Evolutionary conservation across 257 asterid species (phyloP).

Genomic region (Rhazya stricta): DNA sequence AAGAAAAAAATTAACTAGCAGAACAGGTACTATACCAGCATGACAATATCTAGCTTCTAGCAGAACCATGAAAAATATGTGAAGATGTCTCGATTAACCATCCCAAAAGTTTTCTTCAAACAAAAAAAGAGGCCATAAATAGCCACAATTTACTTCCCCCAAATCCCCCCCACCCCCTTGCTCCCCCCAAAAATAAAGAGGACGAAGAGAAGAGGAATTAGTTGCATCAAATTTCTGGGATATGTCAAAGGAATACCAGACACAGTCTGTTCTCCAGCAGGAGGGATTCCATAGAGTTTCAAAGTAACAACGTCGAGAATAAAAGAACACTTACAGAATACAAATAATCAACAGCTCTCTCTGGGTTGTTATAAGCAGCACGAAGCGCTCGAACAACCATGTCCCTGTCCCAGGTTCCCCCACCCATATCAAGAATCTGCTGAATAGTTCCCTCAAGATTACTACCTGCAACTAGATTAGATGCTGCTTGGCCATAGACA

Average conservation of each 20-base stretch:
- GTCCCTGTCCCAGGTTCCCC: slow-evolving; percentile 88
- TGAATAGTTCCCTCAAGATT: slow-evolving; percentile 64
- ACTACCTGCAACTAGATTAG: slow-evolving; percentile 66
- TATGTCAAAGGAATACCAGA: neutral
- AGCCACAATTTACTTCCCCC: neutral
- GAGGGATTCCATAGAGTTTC: neutral
- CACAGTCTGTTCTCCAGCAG: neutral
- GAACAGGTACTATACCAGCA: neutral
- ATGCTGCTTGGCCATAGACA: slow-evolving; percentile 64
- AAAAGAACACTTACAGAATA: slow-evolving; percentile 55
- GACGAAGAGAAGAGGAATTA: neutral
- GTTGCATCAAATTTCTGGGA: neutral
- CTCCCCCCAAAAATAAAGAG: neutral
- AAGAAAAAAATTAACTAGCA: neutral
- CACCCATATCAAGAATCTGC: slow-evolving; percentile 90
- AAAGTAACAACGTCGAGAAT: neutral
- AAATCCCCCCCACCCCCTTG: neutral
- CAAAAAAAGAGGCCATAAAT: neutral
- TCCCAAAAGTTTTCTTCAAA: too few species aligned
- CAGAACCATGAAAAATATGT: neutral
- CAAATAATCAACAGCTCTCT: slow-evolving; percentile 85
- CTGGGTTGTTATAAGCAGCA: slow-evolving; percentile 85
- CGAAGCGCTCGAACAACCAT: slow-evolving; percentile 78
- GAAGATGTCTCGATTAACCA: neutral
- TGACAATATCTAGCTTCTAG: neutral